A percentile compares a stretch with the other conserved stretches of the same genome.
phyloP scores from a whole-genome alignment of 768 basidiomycete species.

The Boletus reticulatus region DNA sequence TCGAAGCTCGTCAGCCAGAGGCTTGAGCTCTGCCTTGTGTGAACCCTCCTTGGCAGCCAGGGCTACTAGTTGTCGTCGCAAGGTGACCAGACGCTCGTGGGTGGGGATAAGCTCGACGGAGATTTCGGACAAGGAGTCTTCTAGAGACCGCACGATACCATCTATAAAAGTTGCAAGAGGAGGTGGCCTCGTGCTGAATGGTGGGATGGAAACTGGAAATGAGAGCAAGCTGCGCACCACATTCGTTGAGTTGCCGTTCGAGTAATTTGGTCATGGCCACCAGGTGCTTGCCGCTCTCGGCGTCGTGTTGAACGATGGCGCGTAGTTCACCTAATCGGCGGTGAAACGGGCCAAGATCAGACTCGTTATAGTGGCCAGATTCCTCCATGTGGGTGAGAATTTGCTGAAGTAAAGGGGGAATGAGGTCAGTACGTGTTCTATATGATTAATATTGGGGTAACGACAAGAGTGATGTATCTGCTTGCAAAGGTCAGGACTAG shows the following conservation, averaged over 20 bases:
- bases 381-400: slow-evolving; percentile 95
- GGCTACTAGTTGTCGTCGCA: slow-evolving; percentile 85
- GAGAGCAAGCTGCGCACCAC: slow-evolving; percentile 56
- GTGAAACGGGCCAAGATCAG: slow-evolving; percentile 86
- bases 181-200: background rate
- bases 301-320: slow-evolving; percentile 81
- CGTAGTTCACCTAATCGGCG: slow-evolving; percentile 78
- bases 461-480: slow-evolving; percentile 17
- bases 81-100: slow-evolving; percentile 83
- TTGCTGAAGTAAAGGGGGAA: slow-evolving; percentile 56
- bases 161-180: slow-evolving; percentile 43
- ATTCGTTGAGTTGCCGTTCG: slow-evolving; percentile 87
- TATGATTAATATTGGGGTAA: slow-evolving; percentile 15
- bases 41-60: slow-evolving; percentile 86
- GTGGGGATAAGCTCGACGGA: slow-evolving; percentile 89
- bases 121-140: slow-evolving; percentile 82
- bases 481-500: slow-evolving; percentile 24
- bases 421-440: slow-evolving; percentile 27
- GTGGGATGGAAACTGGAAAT: background rate
- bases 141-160: slow-evolving; percentile 69
- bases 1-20: slow-evolving; percentile 86
- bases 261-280: slow-evolving; percentile 86
- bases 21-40: slow-evolving; percentile 84
- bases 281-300: slow-evolving; percentile 78
- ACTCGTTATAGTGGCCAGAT: slow-evolving; percentile 89